Percentiles rank a stretch among this genome's conserved stretches.
Evolutionary conservation across 345 rosid species (phyloP).

Genomic region (Eucalyptus marginata): DNA sequence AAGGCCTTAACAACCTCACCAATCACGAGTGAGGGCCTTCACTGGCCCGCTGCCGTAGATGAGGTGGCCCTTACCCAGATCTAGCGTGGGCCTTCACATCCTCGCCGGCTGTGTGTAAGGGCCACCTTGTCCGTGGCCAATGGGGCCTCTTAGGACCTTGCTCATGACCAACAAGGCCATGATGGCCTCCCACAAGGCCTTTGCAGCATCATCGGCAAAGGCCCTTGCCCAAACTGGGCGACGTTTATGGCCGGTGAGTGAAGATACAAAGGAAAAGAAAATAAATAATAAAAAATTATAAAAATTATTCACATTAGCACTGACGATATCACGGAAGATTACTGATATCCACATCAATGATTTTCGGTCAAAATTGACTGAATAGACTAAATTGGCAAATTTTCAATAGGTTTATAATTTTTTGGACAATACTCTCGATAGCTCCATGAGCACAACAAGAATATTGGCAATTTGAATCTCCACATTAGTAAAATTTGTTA

Average conservation of each 20-base stretch:
- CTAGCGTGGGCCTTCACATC: fast-evolving
- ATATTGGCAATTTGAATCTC: not conserved
- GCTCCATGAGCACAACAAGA: fast-evolving
- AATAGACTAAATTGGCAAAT: no score
- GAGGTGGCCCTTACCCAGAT: fast-evolving
- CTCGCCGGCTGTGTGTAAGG: fast-evolving
- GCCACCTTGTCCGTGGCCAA: fast-evolving
- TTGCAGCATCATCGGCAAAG: fast-evolving
- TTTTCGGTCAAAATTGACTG: fast-evolving
- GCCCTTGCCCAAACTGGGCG: fast-evolving
- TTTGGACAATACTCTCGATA: fast-evolving
- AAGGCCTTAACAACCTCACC: not conserved
- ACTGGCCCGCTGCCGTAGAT: fast-evolving
- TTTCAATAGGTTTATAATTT: fast-evolving
- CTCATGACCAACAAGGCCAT: fast-evolving
- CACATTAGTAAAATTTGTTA: not conserved
- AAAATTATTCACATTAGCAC: fast-evolving
- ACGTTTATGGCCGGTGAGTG: fast-evolving
- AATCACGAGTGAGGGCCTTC: no score
- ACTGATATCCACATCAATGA: fast-evolving
- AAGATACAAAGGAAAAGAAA: fast-evolving
- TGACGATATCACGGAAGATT: fast-evolving
- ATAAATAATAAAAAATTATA: no score
- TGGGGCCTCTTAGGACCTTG: not conserved
- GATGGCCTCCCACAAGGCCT: fast-evolving